Evolutionary conservation across 768 basidiomycete genomes (phyloP).

Genomic region (Asterophora parasitica): DNA sequence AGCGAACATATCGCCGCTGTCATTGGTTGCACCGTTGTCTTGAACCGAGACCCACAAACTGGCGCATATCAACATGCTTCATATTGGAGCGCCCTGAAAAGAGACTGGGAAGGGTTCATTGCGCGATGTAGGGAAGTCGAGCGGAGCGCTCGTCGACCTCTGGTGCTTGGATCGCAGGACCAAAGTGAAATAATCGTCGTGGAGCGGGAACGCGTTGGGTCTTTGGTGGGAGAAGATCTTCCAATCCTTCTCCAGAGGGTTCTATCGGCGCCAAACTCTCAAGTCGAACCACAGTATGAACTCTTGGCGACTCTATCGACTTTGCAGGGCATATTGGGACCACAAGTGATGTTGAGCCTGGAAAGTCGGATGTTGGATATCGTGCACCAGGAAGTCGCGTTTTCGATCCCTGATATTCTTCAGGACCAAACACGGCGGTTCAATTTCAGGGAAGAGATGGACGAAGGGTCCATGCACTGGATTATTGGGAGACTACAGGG

Average conservation of each 20-base stretch:
- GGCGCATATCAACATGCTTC: slow-evolving; percentile 74
- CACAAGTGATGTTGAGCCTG: slow-evolving; percentile 48
- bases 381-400: slow-evolving; percentile 72
- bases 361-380: slow-evolving; percentile 60
- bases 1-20: slow-evolving; percentile 75
- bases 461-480: slow-evolving; percentile 59
- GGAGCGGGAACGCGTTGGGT: slow-evolving; percentile 74
- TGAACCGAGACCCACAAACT: slow-evolving; percentile 70
- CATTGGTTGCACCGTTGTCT: slow-evolving; percentile 79
- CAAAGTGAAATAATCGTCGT: slow-evolving; percentile 53
- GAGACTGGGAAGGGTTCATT: slow-evolving; percentile 96
- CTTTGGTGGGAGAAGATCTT: slow-evolving; percentile 60
- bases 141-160: slow-evolving; percentile 77
- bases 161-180: slow-evolving; percentile 51
- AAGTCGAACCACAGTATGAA: slow-evolving; percentile 46
- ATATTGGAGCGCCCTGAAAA: slow-evolving; percentile 80
- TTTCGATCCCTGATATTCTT: slow-evolving; percentile 71
- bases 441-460: slow-evolving; percentile 51
- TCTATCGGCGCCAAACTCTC: slow-evolving; percentile 37
- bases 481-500: slow-evolving; percentile 54
- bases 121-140: slow-evolving; percentile 89
- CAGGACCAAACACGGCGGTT: slow-evolving; percentile 55
- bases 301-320: slow-evolving; percentile 62
- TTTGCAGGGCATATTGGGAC: slow-evolving; percentile 55
- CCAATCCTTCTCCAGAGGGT: slow-evolving; percentile 53